A percentile compares a stretch with the other conserved stretches of the same genome.
These are phyloP conservation scores for Haematococcus lacustris DNA, from an alignment of 139 green algal species.

Conservation along the genomic window DNA sequence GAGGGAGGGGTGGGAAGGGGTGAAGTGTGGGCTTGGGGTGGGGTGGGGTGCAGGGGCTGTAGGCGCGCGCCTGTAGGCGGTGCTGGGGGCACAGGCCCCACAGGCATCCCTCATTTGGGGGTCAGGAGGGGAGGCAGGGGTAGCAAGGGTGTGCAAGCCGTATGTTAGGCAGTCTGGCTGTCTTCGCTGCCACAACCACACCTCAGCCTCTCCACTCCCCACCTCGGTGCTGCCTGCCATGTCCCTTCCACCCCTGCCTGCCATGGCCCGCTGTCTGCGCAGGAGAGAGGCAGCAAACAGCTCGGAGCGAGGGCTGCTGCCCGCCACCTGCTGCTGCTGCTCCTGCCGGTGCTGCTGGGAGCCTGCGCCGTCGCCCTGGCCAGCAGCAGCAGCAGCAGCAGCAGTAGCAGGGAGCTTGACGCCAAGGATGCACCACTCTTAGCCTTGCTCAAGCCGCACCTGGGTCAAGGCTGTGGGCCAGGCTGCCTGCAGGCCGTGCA, in stretches of 20 bases:
- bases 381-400: not conserved
- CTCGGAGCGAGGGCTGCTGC: not conserved
- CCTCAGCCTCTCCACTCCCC: not conserved
- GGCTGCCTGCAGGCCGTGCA: not conserved
- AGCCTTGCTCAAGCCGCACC: too few relatives aligned
- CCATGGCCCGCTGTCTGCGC: not conserved
- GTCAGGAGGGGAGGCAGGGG: not conserved
- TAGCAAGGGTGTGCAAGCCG: not conserved
- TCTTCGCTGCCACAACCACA: not conserved
- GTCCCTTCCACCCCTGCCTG: not conserved
- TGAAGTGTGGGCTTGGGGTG: too few relatives aligned
- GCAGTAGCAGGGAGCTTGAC: not conserved
- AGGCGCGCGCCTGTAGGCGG: not conserved
- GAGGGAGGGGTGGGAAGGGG: too few relatives aligned
- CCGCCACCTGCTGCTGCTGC: not conserved
- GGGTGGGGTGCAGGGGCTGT: too few relatives aligned
- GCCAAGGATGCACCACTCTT: not conserved
- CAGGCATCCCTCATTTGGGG: not conserved
- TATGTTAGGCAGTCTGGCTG: not conserved
- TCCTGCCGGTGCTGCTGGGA: not conserved
- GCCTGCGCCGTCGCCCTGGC: not conserved
- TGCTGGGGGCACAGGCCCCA: not conserved
- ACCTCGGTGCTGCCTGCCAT: not conserved
- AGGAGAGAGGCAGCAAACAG: conserved; percentile 12
- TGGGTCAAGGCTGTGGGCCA: too few relatives aligned